phyloP scores from a whole-genome alignment of 2,329 filamentous ascomycete species.

The Hymenoscyphus repandus region DNA sequence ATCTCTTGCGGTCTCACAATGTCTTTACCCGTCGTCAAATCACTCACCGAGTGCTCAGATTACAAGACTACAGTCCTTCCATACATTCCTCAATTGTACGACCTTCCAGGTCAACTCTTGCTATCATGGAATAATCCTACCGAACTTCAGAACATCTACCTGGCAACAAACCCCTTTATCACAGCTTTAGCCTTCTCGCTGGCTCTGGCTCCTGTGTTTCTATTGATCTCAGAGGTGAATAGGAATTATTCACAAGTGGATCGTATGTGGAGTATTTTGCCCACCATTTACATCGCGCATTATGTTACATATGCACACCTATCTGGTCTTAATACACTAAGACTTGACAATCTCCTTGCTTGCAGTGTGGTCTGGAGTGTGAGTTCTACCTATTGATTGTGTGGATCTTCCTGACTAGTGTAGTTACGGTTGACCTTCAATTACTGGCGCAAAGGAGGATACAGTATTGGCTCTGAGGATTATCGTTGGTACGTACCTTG shows the following conservation, averaged over 20 bases:
- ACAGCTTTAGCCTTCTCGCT: conserved; percentile 68
- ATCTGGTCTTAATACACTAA: conserved; percentile 62
- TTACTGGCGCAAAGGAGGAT: conserved; percentile 94
- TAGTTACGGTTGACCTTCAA: conserved; percentile 85
- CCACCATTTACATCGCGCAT: conserved; percentile 80
- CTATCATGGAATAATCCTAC: conserved; percentile 55
- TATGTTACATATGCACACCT: conserved; percentile 78
- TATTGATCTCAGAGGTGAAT: conserved; percentile 78
- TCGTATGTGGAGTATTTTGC: conserved; percentile 84
- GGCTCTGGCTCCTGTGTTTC: conserved; percentile 63
- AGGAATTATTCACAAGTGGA: conserved; percentile 97
- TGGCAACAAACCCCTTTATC: conserved; percentile 80
- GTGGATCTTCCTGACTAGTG: conserved; percentile 37
- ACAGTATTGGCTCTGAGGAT: conserved; percentile 83
- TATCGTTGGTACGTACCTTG: conserved; percentile 66
- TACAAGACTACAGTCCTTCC: conserved; percentile 71
- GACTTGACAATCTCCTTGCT: conserved; percentile 66
- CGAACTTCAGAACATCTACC: conserved; percentile 66
- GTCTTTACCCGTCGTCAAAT: conserved; percentile 67
- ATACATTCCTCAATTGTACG: conserved; percentile 64
- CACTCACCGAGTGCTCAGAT: conserved; percentile 69
- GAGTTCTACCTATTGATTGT: conserved; percentile 31
- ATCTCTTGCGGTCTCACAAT: conserved; percentile 36
- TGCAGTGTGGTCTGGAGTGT: conserved; percentile 78
- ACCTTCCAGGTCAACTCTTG: conserved; percentile 61